These are phyloP conservation scores for Metarhizium humberi DNA, from an alignment of 2,329 filamentous ascomycete genomes.

Conservation along the genomic window DNA sequence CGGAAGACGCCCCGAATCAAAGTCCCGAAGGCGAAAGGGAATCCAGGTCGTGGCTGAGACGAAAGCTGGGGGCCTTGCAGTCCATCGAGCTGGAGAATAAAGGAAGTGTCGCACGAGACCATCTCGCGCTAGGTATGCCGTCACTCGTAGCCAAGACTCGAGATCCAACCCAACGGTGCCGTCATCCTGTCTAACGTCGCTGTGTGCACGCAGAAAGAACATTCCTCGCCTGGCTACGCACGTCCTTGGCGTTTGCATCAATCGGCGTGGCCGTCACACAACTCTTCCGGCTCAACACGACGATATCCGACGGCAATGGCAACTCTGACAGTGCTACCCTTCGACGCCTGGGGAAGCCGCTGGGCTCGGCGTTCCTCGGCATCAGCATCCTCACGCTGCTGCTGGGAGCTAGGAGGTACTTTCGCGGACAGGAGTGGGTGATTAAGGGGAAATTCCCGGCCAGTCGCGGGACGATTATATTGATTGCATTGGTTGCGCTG, in stretches of 20 bases:
- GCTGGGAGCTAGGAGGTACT: conserved; percentile 70
- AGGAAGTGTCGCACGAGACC: conserved; percentile 73
- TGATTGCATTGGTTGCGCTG: conserved; percentile 58
- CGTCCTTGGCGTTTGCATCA: conserved; percentile 69
- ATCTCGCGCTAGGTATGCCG: conserved; percentile 62
- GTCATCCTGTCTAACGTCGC: not conserved
- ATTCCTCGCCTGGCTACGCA: conserved; percentile 78
- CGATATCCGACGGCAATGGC: conserved; percentile 30
- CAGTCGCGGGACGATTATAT: conserved; percentile 62
- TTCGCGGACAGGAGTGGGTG: conserved; percentile 71
- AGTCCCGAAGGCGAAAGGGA: conserved; percentile 13
- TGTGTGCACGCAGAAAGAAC: conserved; percentile 53
- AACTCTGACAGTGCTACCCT: conserved; percentile 34
- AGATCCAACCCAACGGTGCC: not conserved
- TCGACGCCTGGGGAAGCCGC: conserved; percentile 59
- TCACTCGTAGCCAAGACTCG: too few species aligned
- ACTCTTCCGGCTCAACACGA: conserved; percentile 72
- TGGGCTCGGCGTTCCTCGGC: conserved; percentile 67
- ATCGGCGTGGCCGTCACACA: conserved; percentile 81
- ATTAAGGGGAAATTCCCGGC: conserved; percentile 73
- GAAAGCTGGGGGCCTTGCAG: conserved; percentile 37
- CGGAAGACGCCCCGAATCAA: not conserved
- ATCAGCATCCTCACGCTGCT: conserved; percentile 68
- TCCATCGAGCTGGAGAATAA: conserved; percentile 77
- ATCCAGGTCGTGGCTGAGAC: conserved; percentile 39